Evolutionary conservation across 2,329 filamentous ascomycete genomes (phyloP), one percentile per base, ranked within the genome.

Genomic region (Colletotrichum sp.): DNA sequence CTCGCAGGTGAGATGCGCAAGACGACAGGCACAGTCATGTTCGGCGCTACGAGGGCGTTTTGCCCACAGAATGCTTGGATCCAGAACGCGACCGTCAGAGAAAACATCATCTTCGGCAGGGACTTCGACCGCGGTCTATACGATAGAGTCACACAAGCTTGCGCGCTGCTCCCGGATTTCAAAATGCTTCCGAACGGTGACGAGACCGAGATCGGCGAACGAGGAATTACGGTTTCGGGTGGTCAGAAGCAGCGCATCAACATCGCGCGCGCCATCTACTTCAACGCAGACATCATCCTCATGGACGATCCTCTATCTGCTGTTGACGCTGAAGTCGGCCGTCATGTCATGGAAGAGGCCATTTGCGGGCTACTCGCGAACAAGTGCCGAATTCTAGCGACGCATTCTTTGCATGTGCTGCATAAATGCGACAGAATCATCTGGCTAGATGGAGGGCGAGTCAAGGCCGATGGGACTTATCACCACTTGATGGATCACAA

Each of bases 11-110:
- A 98, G 78, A 98, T 98, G 96, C 92, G 95, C 52, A 94, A 93
- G 83, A 97, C 94, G 0, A 86, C 85, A 6, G 96, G 96, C 15
- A 89, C 93, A 43, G 90, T 97, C 6, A 89, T 91, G 0, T 90
- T 97, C 79, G 95, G 96, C 48, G 95, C 95, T 0, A 93, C 92
- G 4, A 90, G 96, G 77, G 95, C 96, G 0, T 98, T 98, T 80
- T 98, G 96, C 79, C 96, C 96, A 0, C 96, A 98, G 82, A 98
- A 98, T 81, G 95, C 96, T 0, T 98, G 96, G 96, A 98, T 98
- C 62, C 96, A 98, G 82, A 98, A 98, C 81, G 90, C 95, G 0
- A 95, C 93, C 1, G 90, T 98, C 5, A 92, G 92, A 77, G 92
- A 98, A 36, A 98, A 98, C 81, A 97, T 98, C 76, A 85, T 95